Percentiles rank a stretch among this genome's conserved stretches.
phyloP scores from a whole-genome alignment of 306 rosid genomes.

The Purshia tridentata region DNA sequence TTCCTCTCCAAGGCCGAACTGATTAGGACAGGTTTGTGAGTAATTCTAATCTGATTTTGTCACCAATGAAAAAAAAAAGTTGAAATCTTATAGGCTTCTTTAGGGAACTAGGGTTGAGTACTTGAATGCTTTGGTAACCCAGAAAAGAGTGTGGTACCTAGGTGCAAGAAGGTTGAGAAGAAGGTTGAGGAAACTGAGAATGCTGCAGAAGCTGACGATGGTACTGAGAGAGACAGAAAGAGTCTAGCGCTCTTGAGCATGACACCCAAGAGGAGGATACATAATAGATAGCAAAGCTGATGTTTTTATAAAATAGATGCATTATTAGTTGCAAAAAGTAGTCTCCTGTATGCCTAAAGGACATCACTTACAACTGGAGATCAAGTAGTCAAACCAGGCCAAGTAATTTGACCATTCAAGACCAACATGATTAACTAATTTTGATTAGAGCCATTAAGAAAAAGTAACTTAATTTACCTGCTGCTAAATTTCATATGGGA shows the following conservation, averaged over 20 bases:
- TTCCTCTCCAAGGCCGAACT: neutral
- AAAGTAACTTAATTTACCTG: no score
- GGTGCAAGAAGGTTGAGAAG: neutral
- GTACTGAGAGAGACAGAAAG: neutral
- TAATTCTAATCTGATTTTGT: neutral
- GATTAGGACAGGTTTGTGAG: neutral
- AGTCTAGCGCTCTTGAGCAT: neutral
- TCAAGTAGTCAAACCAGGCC: no score
- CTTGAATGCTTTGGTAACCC: neutral
- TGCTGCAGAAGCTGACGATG: neutral
- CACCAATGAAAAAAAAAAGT: neutral
- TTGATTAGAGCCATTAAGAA: no score
- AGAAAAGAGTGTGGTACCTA: neutral
- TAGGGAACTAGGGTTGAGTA: neutral
- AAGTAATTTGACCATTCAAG: no score
- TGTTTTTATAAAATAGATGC: neutral
- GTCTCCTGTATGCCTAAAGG: neutral
- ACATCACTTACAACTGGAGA: no score
- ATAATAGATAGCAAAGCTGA: neutral
- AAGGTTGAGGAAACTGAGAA: neutral
- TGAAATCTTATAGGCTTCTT: neutral
- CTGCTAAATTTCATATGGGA: no score
- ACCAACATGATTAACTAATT: no score
- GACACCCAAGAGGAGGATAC: neutral
- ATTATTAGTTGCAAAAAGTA: neutral